Conservation (phyloP, 2,329 filamentous ascomycete species). For the Xylaria sp. region DNA sequence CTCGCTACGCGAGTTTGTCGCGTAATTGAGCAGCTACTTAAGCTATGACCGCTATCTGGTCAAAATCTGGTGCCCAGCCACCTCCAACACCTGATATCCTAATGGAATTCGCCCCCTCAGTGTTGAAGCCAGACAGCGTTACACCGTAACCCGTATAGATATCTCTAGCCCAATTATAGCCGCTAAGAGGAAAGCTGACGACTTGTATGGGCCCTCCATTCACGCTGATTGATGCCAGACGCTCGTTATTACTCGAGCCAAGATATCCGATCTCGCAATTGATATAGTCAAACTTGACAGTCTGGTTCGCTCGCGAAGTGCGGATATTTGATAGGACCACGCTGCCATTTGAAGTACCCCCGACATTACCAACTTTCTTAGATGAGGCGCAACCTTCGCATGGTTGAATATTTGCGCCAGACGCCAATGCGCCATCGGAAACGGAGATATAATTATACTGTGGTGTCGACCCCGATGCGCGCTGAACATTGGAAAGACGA, state of each 20-base stretch:
- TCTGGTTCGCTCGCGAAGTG: conserved; percentile 16
- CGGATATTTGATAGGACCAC: conserved; percentile 13
- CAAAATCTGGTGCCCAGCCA: conserved; percentile 22
- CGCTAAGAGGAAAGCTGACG: conserved; percentile 22
- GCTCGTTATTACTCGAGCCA: conserved; percentile 14
- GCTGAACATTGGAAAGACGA: conserved; percentile 20
- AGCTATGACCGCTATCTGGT: conserved; percentile 11
- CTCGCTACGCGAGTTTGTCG: too few species aligned
- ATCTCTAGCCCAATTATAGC: conserved; percentile 20
- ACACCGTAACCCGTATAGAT: conserved; percentile 11
- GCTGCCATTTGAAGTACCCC: conserved; percentile 16
- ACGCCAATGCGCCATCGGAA: conserved; percentile 10
- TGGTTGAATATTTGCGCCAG: conserved; percentile 16
- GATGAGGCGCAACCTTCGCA: conserved; percentile 13
- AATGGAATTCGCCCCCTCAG: conserved; percentile 7
- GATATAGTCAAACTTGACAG: conserved; percentile 22
- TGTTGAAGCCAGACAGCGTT: conserved; percentile 17
- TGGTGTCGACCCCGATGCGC: neutral
- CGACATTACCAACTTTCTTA: conserved; percentile 20
- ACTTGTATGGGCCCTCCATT: conserved; percentile 12
- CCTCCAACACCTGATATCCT: conserved; percentile 11
- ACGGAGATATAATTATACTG: conserved; percentile 12
- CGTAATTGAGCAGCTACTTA: neutral
- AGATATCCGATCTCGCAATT: conserved; percentile 19
- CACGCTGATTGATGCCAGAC: conserved; percentile 21